Percentiles rank a stretch among this genome's conserved stretches.
phyloP scores from a whole-genome alignment of 495 filamentous ascomycete species.

The Amniculicola lignicola region DNA sequence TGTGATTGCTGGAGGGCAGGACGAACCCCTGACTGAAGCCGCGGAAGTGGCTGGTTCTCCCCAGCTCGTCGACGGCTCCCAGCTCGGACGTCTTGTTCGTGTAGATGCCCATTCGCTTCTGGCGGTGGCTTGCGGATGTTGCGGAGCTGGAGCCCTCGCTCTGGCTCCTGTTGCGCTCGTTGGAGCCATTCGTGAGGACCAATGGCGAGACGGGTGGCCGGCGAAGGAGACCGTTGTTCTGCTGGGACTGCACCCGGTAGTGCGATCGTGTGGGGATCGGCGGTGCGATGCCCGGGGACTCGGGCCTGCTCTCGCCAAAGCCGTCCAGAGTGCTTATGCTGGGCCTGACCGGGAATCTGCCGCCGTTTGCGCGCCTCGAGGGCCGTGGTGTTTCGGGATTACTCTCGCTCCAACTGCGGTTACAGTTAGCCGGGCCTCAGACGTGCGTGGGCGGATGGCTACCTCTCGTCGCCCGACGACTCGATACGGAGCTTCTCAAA shows the following conservation, averaged over 20 bases:
- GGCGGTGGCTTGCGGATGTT: constrained; percentile 58
- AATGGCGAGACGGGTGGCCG: constrained; percentile 69
- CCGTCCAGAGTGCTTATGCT: constrained; percentile 53
- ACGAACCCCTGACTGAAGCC: constrained; percentile 57
- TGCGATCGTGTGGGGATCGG: constrained; percentile 75
- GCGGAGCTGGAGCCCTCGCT: constrained; percentile 76
- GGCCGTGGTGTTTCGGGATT: constrained; percentile 70
- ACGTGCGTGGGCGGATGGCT: constrained; percentile 23
- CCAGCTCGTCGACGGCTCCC: constrained; percentile 71
- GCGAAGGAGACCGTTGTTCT: constrained; percentile 46
- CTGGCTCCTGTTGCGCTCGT: constrained; percentile 83
- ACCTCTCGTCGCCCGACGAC: constrained; percentile 64
- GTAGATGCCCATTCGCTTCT: constrained; percentile 81
- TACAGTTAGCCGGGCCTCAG: constrained; percentile 30
- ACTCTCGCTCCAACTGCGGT: constrained; percentile 45
- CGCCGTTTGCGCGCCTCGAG: constrained; percentile 67
- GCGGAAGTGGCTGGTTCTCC: constrained; percentile 75
- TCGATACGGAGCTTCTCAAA: constrained; percentile 54
- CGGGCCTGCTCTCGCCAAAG: constrained; percentile 21
- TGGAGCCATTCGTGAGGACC: constrained; percentile 68
- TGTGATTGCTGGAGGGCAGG: constrained; percentile 1
- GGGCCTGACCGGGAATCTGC: constrained; percentile 80
- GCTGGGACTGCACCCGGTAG: constrained; percentile 72
- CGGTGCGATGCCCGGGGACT: constrained; percentile 47
- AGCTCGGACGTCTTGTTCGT: constrained; percentile 71